Evolutionary conservation across 208 protist species (phyloP).

Genomic region (Spongospora subterranea): DNA sequence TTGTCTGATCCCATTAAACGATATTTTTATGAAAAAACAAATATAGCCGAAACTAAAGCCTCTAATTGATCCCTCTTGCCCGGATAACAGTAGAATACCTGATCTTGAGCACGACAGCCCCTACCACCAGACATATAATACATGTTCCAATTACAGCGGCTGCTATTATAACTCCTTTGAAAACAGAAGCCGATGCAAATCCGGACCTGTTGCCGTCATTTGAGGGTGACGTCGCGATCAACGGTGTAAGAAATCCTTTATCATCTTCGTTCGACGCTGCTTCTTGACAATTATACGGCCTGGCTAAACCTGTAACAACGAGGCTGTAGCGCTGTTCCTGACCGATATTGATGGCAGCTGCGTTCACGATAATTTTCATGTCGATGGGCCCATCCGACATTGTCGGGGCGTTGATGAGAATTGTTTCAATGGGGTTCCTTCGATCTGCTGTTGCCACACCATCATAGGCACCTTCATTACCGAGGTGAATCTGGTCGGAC

Average conservation of each 20-base stretch:
- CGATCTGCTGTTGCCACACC: not conserved
- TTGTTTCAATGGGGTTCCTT: not conserved
- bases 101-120: too few species aligned
- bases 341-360: not conserved
- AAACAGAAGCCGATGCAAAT: too few species aligned
- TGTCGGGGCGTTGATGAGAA: not conserved
- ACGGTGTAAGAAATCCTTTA: not conserved
- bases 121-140: too few species aligned
- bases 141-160: too few species aligned
- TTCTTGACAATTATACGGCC: not conserved
- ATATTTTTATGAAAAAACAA: too few species aligned
- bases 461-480: not conserved
- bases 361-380: not conserved
- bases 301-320: not conserved
- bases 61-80: too few species aligned
- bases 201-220: too few species aligned
- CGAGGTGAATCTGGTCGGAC: not conserved
- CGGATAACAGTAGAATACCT: too few species aligned
- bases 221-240: too few species aligned
- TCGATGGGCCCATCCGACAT: not conserved
- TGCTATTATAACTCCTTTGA: too few species aligned
- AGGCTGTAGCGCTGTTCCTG: not conserved
- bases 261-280: not conserved
- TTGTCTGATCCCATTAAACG: too few species aligned
- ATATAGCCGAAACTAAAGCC: too few species aligned